Evolutionary conservation across 2,329 filamentous ascomycete species (phyloP).

Genomic region (Alternaria hordeiaustralica): DNA sequence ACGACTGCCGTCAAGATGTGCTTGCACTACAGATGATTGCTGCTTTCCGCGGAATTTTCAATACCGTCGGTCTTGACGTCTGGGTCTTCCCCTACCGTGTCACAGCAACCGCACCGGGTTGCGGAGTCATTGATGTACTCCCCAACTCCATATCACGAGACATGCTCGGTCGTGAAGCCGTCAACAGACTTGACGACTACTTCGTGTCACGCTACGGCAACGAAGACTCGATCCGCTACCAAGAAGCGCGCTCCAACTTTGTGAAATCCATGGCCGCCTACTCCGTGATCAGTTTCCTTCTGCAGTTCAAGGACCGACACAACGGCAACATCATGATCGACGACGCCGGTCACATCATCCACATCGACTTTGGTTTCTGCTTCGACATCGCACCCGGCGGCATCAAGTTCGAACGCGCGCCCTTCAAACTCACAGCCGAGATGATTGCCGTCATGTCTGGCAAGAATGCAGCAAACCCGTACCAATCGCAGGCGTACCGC

Average conservation of each 20-base stretch:
- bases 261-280: constrained; percentile 99
- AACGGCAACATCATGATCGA: constrained; percentile 99
- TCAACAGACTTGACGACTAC: constrained; percentile 98
- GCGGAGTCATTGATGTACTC: constrained; percentile 96
- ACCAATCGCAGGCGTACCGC: constrained; percentile 82
- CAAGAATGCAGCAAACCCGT: constrained; percentile 49
- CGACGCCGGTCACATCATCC: constrained; percentile 93
- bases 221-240: constrained; percentile 92
- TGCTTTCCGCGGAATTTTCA: constrained; percentile 96
- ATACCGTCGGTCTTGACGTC: constrained; percentile 90
- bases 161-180: constrained; percentile 96
- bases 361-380: constrained; percentile 99
- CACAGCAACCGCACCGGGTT: constrained; percentile 94
- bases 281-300: constrained; percentile 91
- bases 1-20: constrained; percentile 97
- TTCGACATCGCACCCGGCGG: constrained; percentile 98
- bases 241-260: constrained; percentile 94
- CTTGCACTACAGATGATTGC: constrained; percentile 97
- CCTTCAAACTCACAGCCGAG: constrained; percentile 96
- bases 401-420: constrained; percentile 95
- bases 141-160: constrained; percentile 98
- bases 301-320: constrained; percentile 99
- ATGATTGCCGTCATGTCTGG: constrained; percentile 99
- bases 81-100: constrained; percentile 98
- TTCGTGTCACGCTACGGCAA: constrained; percentile 97